Percentiles rank a stretch among this genome's conserved stretches.
Conservation (phyloP, 2,329 filamentous ascomycete genomes). For the Hypoxylon sp. region DNA sequence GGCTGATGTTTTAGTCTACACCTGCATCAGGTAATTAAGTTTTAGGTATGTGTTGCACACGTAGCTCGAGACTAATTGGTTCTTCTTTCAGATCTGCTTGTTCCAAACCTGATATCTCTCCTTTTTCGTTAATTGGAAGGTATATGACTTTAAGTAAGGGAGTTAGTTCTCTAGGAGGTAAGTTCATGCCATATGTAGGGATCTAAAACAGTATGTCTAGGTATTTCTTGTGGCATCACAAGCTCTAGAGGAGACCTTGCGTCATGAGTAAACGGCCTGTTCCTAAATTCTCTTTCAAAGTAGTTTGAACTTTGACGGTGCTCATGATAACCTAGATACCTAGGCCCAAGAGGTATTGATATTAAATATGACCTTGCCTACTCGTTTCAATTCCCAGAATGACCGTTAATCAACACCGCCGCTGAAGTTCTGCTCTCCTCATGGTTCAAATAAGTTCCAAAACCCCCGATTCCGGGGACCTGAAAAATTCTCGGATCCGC, state of each 20-base stretch:
- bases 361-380: background rate
- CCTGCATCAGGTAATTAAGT: background rate
- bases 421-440: background rate
- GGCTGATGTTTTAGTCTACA: background rate
- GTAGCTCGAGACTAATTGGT: background rate
- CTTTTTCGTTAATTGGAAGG: too few relatives aligned
- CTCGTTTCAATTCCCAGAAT: background rate
- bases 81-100: background rate
- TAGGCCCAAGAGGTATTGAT: background rate
- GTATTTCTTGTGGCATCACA: background rate
- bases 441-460: conserved; percentile 18
- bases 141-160: too few relatives aligned
- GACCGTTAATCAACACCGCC: background rate
- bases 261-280: background rate
- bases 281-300: background rate
- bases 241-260: background rate
- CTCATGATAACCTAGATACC: background rate
- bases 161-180: too few relatives aligned
- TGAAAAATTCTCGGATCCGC: conserved; percentile 5
- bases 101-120: background rate
- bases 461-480: background rate
- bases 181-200: background rate
- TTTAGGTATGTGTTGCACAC: background rate
- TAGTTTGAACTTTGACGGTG: conserved; percentile 13
- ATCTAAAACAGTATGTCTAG: background rate